A percentile compares a stretch with the other conserved stretches of the same genome.
phyloP scores from a whole-genome alignment of 495 filamentous ascomycete genomes.

The Neurospora sp. region DNA sequence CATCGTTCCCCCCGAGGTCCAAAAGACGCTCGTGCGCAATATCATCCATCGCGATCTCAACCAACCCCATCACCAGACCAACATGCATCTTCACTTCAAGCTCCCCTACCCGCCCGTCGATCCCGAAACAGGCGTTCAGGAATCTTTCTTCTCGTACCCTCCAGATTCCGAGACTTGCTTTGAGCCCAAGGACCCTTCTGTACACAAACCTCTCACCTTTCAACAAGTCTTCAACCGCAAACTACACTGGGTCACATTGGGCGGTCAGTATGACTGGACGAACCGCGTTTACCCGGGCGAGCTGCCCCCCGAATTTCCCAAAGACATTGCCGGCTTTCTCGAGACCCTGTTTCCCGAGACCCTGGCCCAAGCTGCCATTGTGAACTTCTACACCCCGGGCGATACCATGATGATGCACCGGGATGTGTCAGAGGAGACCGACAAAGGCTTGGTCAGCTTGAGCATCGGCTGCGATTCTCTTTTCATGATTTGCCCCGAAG shows the following conservation, averaged over 20 bases:
- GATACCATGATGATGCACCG: conserved; percentile 84
- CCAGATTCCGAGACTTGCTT: conserved; percentile 27
- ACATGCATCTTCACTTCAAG: conserved; percentile 73
- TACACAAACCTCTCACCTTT: conserved; percentile 61
- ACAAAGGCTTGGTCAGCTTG: conserved; percentile 67
- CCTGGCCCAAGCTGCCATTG: conserved; percentile 73
- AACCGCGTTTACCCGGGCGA: conserved; percentile 63
- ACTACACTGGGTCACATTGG: conserved; percentile 86
- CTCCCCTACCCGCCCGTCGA: conserved; percentile 52
- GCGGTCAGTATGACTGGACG: conserved; percentile 93
- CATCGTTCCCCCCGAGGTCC: conserved; percentile 56
- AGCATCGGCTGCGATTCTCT: conserved; percentile 83
- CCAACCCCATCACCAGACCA: conserved; percentile 65
- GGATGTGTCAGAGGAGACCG: conserved; percentile 75
- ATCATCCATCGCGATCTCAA: conserved; percentile 76
- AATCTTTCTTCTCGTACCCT: conserved; percentile 39
- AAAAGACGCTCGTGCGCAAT: conserved; percentile 54
- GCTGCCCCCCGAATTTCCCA: conserved; percentile 61
- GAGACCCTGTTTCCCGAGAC: conserved; percentile 59
- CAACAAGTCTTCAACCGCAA: conserved; percentile 59
- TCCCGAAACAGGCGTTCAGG: conserved; percentile 1
- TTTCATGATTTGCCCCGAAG: conserved; percentile 53
- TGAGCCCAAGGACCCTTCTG: conserved; percentile 55
- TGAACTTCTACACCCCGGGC: conserved; percentile 81
- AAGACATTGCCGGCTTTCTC: conserved; percentile 57